Conservation (phyloP, 352 stramenopile species). For the Phytophthora tubulina region DNA sequence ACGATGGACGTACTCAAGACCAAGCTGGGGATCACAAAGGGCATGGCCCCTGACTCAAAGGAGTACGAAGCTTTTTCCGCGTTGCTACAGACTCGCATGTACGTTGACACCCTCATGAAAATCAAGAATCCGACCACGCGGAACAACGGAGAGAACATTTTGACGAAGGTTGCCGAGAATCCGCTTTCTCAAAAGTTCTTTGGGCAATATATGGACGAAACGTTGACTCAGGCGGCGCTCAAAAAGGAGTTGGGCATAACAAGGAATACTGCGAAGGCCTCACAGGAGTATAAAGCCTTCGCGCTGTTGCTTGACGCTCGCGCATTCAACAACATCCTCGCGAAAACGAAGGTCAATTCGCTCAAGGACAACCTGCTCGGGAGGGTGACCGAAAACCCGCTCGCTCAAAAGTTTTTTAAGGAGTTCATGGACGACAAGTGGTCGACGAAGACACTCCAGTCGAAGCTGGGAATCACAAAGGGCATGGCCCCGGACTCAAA, state of each 20-base stretch:
- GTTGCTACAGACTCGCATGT: constrained; percentile 7
- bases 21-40: constrained; percentile 1
- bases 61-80: not conserved
- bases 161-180: not conserved
- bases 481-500: not conserved
- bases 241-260: constrained; percentile 3
- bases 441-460: not conserved
- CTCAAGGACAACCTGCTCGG: not conserved
- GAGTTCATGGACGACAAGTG: not conserved
- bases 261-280: not conserved
- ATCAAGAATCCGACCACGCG: not conserved
- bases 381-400: not conserved
- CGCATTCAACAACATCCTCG: constrained; percentile 2
- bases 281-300: constrained; percentile 5
- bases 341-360: not conserved
- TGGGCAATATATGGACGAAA: constrained; percentile 8
- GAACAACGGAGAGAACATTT: not conserved
- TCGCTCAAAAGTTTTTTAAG: constrained; percentile 6
- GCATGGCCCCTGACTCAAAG: not conserved
- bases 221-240: not conserved
- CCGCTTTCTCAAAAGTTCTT: constrained; percentile 4
- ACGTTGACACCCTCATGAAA: constrained; percentile 11
- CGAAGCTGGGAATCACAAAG: constrained; percentile 6
- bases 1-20: not conserved
- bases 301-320: not conserved